Conservation (phyloP, 148 eudicot genomes). For the Heliamphora exappendiculata region DNA sequence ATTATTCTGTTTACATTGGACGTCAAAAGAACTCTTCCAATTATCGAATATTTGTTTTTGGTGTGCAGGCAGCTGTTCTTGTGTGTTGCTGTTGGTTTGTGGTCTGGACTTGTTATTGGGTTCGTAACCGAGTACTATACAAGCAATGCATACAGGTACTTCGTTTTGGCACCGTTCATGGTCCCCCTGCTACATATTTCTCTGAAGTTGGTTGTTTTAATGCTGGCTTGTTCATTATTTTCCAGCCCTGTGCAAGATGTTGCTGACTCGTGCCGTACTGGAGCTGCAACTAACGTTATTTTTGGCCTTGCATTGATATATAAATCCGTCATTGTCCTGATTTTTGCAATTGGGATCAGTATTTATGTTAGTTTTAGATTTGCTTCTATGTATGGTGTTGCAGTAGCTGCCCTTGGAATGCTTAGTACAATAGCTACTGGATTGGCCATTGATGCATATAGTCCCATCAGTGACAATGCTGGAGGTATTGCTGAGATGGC, state of each 20-base stretch:
- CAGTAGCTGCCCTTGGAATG: constrained; percentile 51
- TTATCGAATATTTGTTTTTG: not conserved
- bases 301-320: constrained; percentile 72
- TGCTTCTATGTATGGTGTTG: constrained; percentile 48
- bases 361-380: constrained; percentile 43
- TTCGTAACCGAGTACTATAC: constrained; percentile 55
- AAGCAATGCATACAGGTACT: constrained; percentile 53
- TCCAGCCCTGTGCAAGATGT: constrained; percentile 67
- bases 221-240: no score
- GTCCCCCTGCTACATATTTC: no score
- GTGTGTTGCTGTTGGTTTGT: constrained; percentile 46
- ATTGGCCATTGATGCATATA: constrained; percentile 54
- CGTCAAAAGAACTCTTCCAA: no score
- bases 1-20: no score
- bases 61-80: constrained; percentile 43
- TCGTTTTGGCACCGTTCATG: no score
- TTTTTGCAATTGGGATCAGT: constrained; percentile 41
- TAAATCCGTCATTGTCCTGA: constrained; percentile 52
- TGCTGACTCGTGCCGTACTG: constrained; percentile 74
- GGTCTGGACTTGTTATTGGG: constrained; percentile 56
- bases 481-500: constrained; percentile 66
- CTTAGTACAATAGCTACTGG: constrained; percentile 59
- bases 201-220: no score
- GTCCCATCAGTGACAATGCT: constrained; percentile 58
- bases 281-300: constrained; percentile 73